Evolutionary conservation across 306 rosid genomes (phyloP).

Genomic region (Pyrus bretschneideri): DNA sequence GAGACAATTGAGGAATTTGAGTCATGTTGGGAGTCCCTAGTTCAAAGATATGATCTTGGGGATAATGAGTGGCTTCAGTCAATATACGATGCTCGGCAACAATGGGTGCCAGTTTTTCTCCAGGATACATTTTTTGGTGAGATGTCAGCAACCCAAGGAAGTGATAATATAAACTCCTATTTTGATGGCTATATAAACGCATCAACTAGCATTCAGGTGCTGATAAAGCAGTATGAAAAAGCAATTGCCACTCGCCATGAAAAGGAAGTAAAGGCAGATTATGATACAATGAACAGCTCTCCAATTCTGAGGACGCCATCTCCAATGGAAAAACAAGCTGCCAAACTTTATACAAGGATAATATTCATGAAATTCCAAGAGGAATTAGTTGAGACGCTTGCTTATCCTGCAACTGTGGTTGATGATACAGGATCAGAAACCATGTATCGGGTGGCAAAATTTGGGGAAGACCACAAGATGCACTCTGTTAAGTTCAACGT

Average conservation of each 20-base stretch:
- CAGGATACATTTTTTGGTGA: constrained; percentile 24
- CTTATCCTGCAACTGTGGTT: constrained; percentile 21
- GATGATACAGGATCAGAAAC: constrained; percentile 16
- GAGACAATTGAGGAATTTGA: constrained; percentile 30
- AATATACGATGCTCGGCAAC: constrained; percentile 16
- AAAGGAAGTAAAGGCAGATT: constrained; percentile 33
- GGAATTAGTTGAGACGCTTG: constrained; percentile 30
- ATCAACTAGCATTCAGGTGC: constrained; percentile 20
- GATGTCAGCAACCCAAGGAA: constrained; percentile 17
- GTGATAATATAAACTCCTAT: constrained; percentile 18
- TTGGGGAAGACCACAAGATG: constrained; percentile 24
- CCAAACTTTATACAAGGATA: constrained; percentile 19
- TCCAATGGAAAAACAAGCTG: constrained; percentile 38
- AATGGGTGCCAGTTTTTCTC: constrained; percentile 25
- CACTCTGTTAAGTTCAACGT: constrained; percentile 25
- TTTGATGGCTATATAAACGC: constrained; percentile 28
- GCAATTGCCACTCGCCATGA: constrained; percentile 16
- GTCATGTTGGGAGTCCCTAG: constrained; percentile 27
- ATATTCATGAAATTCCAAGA: constrained; percentile 27
- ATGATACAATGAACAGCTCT: constrained; percentile 20
- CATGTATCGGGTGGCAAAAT: constrained; percentile 29
- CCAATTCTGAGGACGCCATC: constrained; percentile 31
- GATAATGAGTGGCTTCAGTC: constrained; percentile 29
- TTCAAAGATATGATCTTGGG: constrained; percentile 20
- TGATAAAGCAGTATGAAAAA: constrained; percentile 23